A percentile compares a stretch with the other conserved stretches of the same genome.
Evolutionary conservation across 164 flowering plant species (phyloP).

Genomic region (Umbellularia californica): DNA sequence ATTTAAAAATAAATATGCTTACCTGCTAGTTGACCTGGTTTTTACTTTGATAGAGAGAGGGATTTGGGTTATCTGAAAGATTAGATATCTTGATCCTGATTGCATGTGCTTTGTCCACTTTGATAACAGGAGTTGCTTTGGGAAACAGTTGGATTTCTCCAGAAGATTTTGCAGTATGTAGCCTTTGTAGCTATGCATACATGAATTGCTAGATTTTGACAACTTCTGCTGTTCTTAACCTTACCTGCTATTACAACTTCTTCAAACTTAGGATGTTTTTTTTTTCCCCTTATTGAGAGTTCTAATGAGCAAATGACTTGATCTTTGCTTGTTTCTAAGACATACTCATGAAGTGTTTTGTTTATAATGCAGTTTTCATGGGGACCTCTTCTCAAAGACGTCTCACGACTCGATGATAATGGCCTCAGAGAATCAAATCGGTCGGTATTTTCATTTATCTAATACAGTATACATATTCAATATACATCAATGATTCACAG

Average conservation of each 20-base stretch:
- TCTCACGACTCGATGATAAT: conserved; percentile 64
- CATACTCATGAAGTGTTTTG: too few species aligned
- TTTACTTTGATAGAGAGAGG: too few species aligned
- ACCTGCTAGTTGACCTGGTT: too few species aligned
- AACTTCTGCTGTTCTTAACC: too few species aligned
- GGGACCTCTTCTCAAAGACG: conserved; percentile 84
- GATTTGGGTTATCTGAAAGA: too few species aligned
- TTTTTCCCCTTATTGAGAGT: background rate
- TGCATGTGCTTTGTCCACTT: background rate
- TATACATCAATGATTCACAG: background rate
- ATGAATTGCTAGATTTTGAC: background rate
- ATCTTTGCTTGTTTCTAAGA: too few species aligned
- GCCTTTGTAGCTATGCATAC: background rate
- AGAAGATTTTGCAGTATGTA: conserved; percentile 78
- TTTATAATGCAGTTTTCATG: conserved; percentile 55
- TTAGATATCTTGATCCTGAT: too few species aligned
- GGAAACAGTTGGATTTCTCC: conserved; percentile 98
- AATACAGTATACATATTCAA: too few species aligned
- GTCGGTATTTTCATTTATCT: conserved; percentile 19
- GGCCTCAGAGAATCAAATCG: conserved; percentile 55
- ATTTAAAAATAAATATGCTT: too few species aligned
- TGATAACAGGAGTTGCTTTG: conserved; percentile 58
- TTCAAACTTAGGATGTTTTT: background rate
- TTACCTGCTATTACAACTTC: background rate
- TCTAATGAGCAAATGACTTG: too few species aligned